Evolutionary conservation across 2,329 filamentous ascomycete species (phyloP).

Genomic region (Ophiocordyceps camponoti-saundersi): DNA sequence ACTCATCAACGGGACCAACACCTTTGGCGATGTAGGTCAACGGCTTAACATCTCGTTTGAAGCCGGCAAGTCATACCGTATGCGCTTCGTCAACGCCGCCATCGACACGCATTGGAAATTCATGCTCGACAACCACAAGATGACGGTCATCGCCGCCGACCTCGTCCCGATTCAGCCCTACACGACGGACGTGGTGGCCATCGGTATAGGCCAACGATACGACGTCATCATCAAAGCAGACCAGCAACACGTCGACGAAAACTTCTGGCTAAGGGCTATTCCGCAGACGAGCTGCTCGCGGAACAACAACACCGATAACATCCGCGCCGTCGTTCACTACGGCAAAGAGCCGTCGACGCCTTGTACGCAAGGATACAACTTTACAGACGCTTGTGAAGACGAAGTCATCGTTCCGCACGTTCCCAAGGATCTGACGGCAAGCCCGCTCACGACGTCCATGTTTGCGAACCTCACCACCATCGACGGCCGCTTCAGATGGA

Average conservation of each 20-base stretch:
- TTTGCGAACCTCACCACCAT: neutral
- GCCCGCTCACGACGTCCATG: neutral
- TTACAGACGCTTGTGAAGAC: neutral
- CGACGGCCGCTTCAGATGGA: conserved; percentile 1
- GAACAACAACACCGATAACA: neutral
- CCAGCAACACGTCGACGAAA: conserved; percentile 9
- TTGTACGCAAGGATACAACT: neutral
- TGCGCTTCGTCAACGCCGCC: conserved; percentile 30
- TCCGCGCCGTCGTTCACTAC: neutral
- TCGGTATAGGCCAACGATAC: conserved; percentile 28
- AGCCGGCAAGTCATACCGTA: conserved; percentile 23
- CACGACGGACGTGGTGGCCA: conserved; percentile 27
- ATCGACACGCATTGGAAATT: conserved; percentile 28
- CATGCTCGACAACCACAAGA: conserved; percentile 35
- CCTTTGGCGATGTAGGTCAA: conserved; percentile 14
- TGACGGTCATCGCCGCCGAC: conserved; percentile 41
- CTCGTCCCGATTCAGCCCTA: conserved; percentile 41
- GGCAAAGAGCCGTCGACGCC: neutral
- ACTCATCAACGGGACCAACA: conserved; percentile 25
- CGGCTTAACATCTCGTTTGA: conserved; percentile 20
- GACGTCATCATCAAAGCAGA: conserved; percentile 28
- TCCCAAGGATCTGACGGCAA: neutral
- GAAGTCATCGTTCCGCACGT: neutral
- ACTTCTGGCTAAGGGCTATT: conserved; percentile 28
- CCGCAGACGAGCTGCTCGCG: neutral